phyloP scores from a whole-genome alignment of 352 stramenopile species.

The Halophytophthora batemanensis region DNA sequence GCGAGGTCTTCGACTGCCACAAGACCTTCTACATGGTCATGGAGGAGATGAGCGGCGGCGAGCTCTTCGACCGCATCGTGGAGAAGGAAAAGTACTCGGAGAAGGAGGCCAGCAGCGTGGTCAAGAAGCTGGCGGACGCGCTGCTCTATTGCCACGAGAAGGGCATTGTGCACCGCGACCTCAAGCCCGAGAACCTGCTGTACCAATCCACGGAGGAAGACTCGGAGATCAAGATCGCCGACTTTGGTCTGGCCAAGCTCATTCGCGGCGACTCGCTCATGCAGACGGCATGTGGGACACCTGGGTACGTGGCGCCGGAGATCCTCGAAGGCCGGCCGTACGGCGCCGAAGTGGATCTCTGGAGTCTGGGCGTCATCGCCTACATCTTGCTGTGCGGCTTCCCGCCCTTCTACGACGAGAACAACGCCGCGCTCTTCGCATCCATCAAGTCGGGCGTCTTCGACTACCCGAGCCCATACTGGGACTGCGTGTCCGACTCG shows the following conservation, averaged over 20 bases:
- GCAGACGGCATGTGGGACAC: conserved; percentile 94
- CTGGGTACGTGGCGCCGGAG: conserved; percentile 96
- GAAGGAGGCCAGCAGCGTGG: conserved; percentile 76
- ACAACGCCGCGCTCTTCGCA: conserved; percentile 87
- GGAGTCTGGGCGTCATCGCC: conserved; percentile 95
- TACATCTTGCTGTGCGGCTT: conserved; percentile 94
- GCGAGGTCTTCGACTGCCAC: conserved; percentile 85
- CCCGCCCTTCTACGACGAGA: conserved; percentile 95
- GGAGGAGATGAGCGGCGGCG: conserved; percentile 88
- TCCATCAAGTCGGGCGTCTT: conserved; percentile 89
- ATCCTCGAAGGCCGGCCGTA: conserved; percentile 94
- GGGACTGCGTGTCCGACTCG: conserved; percentile 87
- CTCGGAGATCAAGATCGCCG: conserved; percentile 92
- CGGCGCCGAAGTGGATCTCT: conserved; percentile 93
- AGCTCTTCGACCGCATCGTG: conserved; percentile 93
- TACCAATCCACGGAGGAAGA: conserved; percentile 86
- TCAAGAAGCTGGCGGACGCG: conserved; percentile 83
- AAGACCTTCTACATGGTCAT: conserved; percentile 93
- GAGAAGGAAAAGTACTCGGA: conserved; percentile 92
- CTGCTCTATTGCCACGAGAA: conserved; percentile 87
- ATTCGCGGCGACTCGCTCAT: conserved; percentile 92
- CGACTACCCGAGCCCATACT: conserved; percentile 93
- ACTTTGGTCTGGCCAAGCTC: conserved; percentile 91
- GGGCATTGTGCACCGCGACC: conserved; percentile 89
- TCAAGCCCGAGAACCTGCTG: conserved; percentile 90